Evolutionary conservation across 2,329 filamentous ascomycete species (phyloP).

Genomic region (Cylindrodendrum hubeiense): DNA sequence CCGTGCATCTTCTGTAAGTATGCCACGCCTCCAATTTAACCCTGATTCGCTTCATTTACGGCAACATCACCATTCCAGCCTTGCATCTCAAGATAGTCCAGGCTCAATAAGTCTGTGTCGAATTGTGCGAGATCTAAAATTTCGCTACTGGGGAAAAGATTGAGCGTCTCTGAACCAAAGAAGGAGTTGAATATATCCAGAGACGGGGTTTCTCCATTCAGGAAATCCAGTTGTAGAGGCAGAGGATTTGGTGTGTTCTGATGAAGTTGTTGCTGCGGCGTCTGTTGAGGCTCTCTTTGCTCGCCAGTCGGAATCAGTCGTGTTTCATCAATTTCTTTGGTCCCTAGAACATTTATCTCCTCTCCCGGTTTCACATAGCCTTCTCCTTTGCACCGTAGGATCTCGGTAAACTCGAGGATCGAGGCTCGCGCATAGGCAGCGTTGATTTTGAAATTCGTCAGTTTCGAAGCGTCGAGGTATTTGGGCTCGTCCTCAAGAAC

Average conservation of each 20-base stretch:
- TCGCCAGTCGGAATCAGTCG: not conserved
- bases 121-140: conserved; percentile 8
- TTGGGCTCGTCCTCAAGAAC: conserved; percentile 7
- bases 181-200: conserved; percentile 22
- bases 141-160: not conserved
- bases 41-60: no score
- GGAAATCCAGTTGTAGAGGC: not conserved
- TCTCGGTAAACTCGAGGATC: conserved; percentile 23
- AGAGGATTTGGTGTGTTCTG: not conserved
- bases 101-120: not conserved
- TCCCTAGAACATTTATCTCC: conserved; percentile 20
- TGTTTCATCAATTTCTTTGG: not conserved
- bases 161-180: conserved; percentile 19
- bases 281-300: not conserved
- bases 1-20: not conserved
- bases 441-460: conserved; percentile 9
- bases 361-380: conserved; percentile 20
- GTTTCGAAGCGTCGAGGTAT: not conserved
- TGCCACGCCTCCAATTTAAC: no score
- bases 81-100: conserved; percentile 8
- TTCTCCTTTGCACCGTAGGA: conserved; percentile 6
- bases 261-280: not conserved
- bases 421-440: conserved; percentile 9
- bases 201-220: not conserved
- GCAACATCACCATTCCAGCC: not conserved